Percentiles rank a stretch among this genome's conserved stretches.
These are phyloP conservation scores for Yarrowia osloensis DNA, from an alignment of 805 yeast species.

Conservation along the genomic window DNA sequence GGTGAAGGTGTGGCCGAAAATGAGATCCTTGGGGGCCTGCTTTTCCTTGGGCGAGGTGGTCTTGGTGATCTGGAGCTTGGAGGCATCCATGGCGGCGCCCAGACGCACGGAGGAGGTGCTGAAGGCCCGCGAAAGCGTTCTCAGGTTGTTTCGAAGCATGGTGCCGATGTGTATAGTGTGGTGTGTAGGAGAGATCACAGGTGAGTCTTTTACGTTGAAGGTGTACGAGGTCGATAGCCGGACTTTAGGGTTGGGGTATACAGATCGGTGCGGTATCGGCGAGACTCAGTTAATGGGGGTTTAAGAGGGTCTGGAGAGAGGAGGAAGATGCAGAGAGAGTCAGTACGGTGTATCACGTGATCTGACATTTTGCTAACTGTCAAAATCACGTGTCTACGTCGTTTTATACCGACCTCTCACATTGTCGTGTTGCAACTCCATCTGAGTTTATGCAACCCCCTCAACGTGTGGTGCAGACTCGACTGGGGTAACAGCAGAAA, in stretches of 20 bases:
- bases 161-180: neutral
- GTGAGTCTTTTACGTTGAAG: neutral
- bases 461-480: neutral
- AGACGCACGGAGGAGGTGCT: slow-evolving; percentile 14
- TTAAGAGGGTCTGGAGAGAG: neutral
- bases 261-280: neutral
- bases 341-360: neutral
- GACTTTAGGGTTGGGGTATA: neutral
- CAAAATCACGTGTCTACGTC: neutral
- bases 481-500: neutral
- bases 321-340: neutral
- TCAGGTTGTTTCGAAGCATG: slow-evolving; percentile 21
- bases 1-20: slow-evolving; percentile 76
- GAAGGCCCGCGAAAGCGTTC: neutral
- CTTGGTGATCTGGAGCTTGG: slow-evolving; percentile 53
- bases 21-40: slow-evolving; percentile 61
- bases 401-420: neutral
- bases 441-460: neutral
- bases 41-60: slow-evolving; percentile 54
- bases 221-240: slow-evolving; percentile 14
- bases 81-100: slow-evolving; percentile 54
- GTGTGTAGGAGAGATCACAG: neutral
- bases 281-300: neutral
- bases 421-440: neutral
- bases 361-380: neutral